Percentiles rank a stretch among this genome's conserved stretches.
Evolutionary conservation across 352 stramenopile genomes (phyloP).

Genomic region (Thalassiosira exigua): DNA sequence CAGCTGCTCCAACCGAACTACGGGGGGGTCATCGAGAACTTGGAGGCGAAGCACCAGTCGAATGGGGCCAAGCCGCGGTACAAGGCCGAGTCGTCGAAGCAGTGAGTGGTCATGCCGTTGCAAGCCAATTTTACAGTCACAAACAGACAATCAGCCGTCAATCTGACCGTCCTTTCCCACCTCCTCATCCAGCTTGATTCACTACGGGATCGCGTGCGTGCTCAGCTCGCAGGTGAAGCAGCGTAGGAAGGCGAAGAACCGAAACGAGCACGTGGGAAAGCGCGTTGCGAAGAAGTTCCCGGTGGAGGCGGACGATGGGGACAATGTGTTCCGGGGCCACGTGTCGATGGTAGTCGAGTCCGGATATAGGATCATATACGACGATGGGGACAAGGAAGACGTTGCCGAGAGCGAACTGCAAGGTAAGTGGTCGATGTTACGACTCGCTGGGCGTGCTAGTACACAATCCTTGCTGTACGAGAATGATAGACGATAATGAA

Average conservation of each 20-base stretch:
- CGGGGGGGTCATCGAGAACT: slow-evolving; percentile 47
- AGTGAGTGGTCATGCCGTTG: too few relatives aligned
- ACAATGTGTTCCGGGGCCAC: slow-evolving; percentile 59
- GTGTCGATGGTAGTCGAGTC: slow-evolving; percentile 14
- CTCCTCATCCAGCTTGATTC: too few relatives aligned
- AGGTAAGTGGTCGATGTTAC: slow-evolving; percentile 47
- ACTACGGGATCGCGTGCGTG: slow-evolving; percentile 54
- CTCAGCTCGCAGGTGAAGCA: slow-evolving; percentile 24
- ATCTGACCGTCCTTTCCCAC: too few relatives aligned
- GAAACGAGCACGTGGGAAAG: slow-evolving; percentile 35
- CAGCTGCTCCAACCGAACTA: slow-evolving; percentile 43
- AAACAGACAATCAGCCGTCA: too few relatives aligned
- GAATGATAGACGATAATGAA: too few relatives aligned
- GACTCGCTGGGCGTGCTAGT: too few relatives aligned
- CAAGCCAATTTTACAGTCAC: too few relatives aligned
- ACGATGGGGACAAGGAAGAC: slow-evolving; percentile 61
- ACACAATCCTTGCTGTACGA: too few relatives aligned
- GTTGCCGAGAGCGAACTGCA: slow-evolving; percentile 24
- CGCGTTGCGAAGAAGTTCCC: slow-evolving; percentile 60
- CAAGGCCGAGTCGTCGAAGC: slow-evolving; percentile 40
- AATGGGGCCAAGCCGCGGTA: slow-evolving; percentile 23
- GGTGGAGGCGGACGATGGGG: slow-evolving; percentile 46
- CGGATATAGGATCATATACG: slow-evolving; percentile 54
- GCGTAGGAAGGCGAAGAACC: slow-evolving; percentile 13
- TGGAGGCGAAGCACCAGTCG: not conserved